A percentile compares a stretch with the other conserved stretches of the same genome.
Evolutionary conservation across 768 basidiomycete genomes (phyloP).

Genomic region (Mycena alexandri): DNA sequence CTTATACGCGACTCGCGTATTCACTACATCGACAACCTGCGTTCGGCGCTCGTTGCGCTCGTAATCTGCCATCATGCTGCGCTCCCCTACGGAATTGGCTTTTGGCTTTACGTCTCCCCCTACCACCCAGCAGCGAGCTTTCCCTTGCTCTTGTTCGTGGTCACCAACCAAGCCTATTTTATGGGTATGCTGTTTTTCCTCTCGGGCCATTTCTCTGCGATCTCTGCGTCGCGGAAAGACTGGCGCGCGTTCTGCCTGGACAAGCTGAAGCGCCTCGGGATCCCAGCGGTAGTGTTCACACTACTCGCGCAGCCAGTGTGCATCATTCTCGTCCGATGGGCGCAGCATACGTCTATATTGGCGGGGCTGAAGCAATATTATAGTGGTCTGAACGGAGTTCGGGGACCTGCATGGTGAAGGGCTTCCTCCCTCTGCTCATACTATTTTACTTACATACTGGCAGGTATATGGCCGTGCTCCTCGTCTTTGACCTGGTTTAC

Average conservation of each 20-base stretch:
- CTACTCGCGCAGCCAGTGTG: slow-evolving; percentile 21
- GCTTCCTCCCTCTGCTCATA: neutral
- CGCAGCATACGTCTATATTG: slow-evolving; percentile 10
- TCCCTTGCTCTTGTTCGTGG: slow-evolving; percentile 16
- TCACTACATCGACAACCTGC: slow-evolving; percentile 36
- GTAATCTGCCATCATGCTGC: slow-evolving; percentile 34
- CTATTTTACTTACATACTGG: neutral
- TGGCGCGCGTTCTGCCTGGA: slow-evolving; percentile 24
- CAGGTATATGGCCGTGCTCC: slow-evolving; percentile 30
- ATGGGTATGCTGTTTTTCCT: slow-evolving; percentile 36
- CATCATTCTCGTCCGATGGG: slow-evolving; percentile 12
- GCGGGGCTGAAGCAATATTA: slow-evolving; percentile 23
- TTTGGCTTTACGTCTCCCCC: slow-evolving; percentile 29
- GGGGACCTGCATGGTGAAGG: slow-evolving; percentile 30
- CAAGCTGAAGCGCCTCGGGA: slow-evolving; percentile 32
- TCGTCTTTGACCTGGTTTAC: slow-evolving; percentile 36
- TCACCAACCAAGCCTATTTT: slow-evolving; percentile 33
- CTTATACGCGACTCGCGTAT: slow-evolving; percentile 25
- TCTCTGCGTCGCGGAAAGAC: slow-evolving; percentile 12
- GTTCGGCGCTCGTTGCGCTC: slow-evolving; percentile 30
- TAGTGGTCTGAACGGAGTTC: slow-evolving; percentile 15
- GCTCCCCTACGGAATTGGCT: slow-evolving; percentile 23
- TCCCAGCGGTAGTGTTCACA: slow-evolving; percentile 30
- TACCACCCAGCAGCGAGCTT: slow-evolving; percentile 15
- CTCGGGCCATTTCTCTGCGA: slow-evolving; percentile 27